These are phyloP conservation scores for Geranomyces michiganensis DNA, from an alignment of 192 early-diverging fungal genomes.

Conservation along the genomic window DNA sequence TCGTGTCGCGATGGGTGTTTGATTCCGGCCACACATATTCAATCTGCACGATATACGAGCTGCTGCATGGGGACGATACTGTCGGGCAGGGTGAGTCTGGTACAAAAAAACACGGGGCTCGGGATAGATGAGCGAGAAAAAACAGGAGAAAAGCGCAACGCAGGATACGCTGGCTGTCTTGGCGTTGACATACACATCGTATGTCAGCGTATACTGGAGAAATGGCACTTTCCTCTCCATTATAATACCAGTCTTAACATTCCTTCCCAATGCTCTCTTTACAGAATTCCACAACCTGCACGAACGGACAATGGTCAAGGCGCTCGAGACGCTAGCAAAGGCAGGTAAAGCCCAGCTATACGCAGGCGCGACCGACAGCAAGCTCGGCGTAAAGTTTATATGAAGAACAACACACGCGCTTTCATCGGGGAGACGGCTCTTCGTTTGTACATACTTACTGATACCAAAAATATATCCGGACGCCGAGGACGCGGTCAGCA, in stretches of 20 bases:
- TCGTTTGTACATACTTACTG: conserved; percentile 24
- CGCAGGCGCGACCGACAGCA: conserved; percentile 54
- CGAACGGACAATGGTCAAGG: conserved; percentile 67
- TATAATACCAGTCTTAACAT: background rate
- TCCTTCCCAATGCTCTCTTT: background rate
- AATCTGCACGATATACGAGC: conserved; percentile 86
- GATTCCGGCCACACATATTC: conserved; percentile 75
- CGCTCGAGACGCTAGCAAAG: conserved; percentile 80
- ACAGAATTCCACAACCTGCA: conserved; percentile 84
- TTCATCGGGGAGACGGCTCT: too few species aligned
- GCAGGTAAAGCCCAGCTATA: conserved; percentile 84
- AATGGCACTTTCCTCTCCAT: background rate
- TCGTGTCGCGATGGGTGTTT: conserved; percentile 79
- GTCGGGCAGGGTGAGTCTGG: conserved; percentile 66
- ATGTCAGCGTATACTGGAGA: too few species aligned
- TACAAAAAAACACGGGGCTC: too few species aligned
- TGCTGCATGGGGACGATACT: conserved; percentile 81
- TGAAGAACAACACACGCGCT: conserved; percentile 17
- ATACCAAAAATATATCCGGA: too few species aligned
- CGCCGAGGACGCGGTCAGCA: too few species aligned
- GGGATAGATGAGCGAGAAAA: too few species aligned
- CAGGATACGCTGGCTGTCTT: too few species aligned
- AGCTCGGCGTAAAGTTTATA: conserved; percentile 90
- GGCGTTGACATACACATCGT: too few species aligned
- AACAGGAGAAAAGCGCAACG: too few species aligned